These are phyloP conservation scores for Camptophora hylomeconis DNA, from an alignment of 2,329 filamentous ascomycete species.

Conservation along the genomic window DNA sequence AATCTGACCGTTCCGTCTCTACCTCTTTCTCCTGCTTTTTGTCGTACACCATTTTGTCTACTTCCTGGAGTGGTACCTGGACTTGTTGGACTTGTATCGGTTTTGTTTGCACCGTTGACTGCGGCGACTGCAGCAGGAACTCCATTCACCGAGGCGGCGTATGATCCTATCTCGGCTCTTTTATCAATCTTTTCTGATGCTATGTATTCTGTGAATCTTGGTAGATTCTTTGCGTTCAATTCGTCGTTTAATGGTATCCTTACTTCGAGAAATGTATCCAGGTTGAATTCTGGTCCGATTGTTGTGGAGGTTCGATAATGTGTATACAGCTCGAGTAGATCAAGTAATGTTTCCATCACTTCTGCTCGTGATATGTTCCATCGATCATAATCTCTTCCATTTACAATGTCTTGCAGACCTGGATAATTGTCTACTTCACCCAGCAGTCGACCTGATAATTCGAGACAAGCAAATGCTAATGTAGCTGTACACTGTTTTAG, in stretches of 20 bases:
- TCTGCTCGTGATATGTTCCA: constrained; percentile 34
- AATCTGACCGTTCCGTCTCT: constrained; percentile 72
- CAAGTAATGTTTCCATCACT: constrained; percentile 67
- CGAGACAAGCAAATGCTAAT: constrained; percentile 68
- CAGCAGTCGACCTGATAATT: constrained; percentile 61
- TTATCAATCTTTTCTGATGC: constrained; percentile 24
- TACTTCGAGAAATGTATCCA: constrained; percentile 70
- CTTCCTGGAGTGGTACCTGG: constrained; percentile 5
- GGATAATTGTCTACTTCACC: constrained; percentile 36
- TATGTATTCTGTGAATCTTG: constrained; percentile 48
- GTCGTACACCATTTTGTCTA: constrained; percentile 14
- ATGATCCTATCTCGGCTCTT: constrained; percentile 16
- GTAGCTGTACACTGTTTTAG: constrained; percentile 81
- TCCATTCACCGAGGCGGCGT: constrained; percentile 4
- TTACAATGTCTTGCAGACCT: constrained; percentile 37
- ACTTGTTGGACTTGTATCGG: constrained; percentile 5
- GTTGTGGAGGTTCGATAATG: constrained; percentile 65
- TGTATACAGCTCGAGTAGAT: constrained; percentile 84
- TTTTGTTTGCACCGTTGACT: constrained; percentile 6
- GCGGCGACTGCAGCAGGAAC: neutral
- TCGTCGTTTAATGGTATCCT: constrained; percentile 80
- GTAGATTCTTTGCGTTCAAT: constrained; percentile 48
- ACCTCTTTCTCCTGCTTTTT: constrained; percentile 28
- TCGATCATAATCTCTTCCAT: constrained; percentile 35
- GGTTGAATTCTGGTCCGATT: constrained; percentile 57